A percentile compares a stretch with the other conserved stretches of the same genome.
phyloP scores from a whole-genome alignment of 352 stramenopile species.

The Phytopythium aichiense region DNA sequence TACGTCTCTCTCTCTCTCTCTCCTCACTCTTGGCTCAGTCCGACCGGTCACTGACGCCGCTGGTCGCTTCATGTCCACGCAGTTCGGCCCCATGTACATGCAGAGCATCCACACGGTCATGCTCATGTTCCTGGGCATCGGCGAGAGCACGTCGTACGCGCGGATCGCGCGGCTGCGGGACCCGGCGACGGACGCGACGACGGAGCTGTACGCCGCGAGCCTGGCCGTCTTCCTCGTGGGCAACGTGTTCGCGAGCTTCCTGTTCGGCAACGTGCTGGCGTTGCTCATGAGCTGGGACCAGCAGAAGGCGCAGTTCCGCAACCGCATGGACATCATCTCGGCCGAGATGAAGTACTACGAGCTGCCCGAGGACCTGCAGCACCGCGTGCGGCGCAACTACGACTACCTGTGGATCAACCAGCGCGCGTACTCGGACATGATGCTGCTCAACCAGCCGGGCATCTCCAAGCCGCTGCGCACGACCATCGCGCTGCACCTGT shows the following conservation, averaged over 20 bases:
- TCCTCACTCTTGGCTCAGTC: neutral
- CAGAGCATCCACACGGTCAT: conserved; percentile 71
- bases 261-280: conserved; percentile 79
- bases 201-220: conserved; percentile 62
- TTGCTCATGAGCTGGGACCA: conserved; percentile 82
- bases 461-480: conserved; percentile 77
- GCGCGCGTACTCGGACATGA: conserved; percentile 85
- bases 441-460: conserved; percentile 68
- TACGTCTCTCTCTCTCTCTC: conserved; percentile 9
- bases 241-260: conserved; percentile 60
- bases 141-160: conserved; percentile 56
- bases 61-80: neutral
- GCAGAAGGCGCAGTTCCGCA: conserved; percentile 71
- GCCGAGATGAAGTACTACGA: conserved; percentile 83
- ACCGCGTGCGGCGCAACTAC: conserved; percentile 75
- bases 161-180: conserved; percentile 47
- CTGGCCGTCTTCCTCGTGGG: conserved; percentile 69
- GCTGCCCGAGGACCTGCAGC: conserved; percentile 63
- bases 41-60: neutral
- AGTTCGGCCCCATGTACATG: conserved; percentile 66
- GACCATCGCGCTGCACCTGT: conserved; percentile 73
- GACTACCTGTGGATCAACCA: conserved; percentile 88
- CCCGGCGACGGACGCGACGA: conserved; percentile 31
- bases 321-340: conserved; percentile 84
- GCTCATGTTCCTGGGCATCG: conserved; percentile 79